A percentile compares a stretch with the other conserved stretches of the same genome.
Conservation (phyloP, 2,329 filamentous ascomycete species). For the Dactylellina parvicollis region DNA sequence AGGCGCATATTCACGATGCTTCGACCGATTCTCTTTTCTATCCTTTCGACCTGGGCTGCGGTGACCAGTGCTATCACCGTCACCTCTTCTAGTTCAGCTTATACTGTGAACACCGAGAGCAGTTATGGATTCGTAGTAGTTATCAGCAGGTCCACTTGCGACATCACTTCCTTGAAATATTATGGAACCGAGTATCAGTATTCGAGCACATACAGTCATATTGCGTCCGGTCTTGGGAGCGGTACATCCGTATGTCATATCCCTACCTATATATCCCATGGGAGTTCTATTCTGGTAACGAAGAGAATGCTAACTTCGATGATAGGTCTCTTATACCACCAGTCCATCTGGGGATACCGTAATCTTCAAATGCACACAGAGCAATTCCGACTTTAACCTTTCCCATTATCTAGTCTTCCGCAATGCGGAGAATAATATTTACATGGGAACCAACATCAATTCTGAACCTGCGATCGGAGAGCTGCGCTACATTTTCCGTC, state of each 20-base stretch:
- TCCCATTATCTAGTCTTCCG: constrained; percentile 73
- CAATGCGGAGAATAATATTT: constrained; percentile 69
- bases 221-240: constrained; percentile 69
- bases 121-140: constrained; percentile 20
- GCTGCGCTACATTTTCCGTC: constrained; percentile 68
- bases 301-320: not conserved
- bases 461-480: constrained; percentile 69
- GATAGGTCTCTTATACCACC: constrained; percentile 13
- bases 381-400: constrained; percentile 62
- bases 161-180: constrained; percentile 72
- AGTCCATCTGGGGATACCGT: constrained; percentile 63
- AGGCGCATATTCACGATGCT: not conserved
- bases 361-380: constrained; percentile 71
- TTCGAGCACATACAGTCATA: constrained; percentile 65
- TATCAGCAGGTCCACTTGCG: constrained; percentile 67
- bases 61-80: constrained; percentile 15
- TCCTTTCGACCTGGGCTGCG: constrained; percentile 11
- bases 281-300: constrained; percentile 56
- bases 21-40: not conserved
- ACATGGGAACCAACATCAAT: constrained; percentile 71
- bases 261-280: too few species aligned
- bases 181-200: constrained; percentile 71
- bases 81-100: constrained; percentile 4
- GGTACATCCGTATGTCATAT: constrained; percentile 67
- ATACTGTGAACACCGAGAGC: constrained; percentile 22